phyloP scores from a whole-genome alignment of 805 yeast genomes.

The Starmerella sirachaensis region DNA sequence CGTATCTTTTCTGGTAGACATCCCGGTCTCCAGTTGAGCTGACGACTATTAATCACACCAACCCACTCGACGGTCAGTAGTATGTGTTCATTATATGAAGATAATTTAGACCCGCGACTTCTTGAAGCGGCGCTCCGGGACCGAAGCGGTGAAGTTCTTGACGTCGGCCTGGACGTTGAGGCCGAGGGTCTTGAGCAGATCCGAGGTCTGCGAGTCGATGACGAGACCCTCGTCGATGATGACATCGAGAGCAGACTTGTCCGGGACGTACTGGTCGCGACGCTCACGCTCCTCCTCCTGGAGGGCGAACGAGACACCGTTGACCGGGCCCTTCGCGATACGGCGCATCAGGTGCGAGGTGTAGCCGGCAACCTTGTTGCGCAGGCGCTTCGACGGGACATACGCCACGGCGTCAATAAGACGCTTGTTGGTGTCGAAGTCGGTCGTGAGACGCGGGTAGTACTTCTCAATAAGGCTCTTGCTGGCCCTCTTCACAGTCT shows the following conservation, averaged over 20 bases:
- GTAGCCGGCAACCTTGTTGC: constrained; percentile 99
- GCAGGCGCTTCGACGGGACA: constrained; percentile 98
- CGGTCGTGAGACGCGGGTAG: constrained; percentile 99
- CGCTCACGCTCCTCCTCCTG: constrained; percentile 99
- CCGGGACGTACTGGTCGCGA: constrained; percentile 99
- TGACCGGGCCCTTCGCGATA: constrained; percentile 99
- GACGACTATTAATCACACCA: too few species aligned
- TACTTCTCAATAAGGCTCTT: constrained; percentile 98
- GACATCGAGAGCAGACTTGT: constrained; percentile 98
- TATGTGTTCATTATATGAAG: constrained; percentile 10
- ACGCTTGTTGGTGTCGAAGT: constrained; percentile 99
- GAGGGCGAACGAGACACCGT: constrained; percentile 99
- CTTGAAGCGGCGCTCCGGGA: constrained; percentile 26
- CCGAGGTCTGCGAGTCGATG: constrained; percentile 95
- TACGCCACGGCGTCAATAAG: constrained; percentile 96
- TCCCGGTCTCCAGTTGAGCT: too few species aligned
- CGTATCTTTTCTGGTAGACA: too few species aligned
- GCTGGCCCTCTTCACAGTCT: constrained; percentile 99
- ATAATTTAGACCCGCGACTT: constrained; percentile 24
- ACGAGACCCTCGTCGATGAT: constrained; percentile 90
- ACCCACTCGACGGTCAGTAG: too few species aligned
- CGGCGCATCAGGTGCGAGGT: constrained; percentile 99
- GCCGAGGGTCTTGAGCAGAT: constrained; percentile 87
- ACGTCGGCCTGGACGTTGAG: constrained; percentile 40
- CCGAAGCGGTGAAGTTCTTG: constrained; percentile 32